Evolutionary conservation across 495 filamentous ascomycete species (phyloP).

Genomic region (Choiromyces venosus): DNA sequence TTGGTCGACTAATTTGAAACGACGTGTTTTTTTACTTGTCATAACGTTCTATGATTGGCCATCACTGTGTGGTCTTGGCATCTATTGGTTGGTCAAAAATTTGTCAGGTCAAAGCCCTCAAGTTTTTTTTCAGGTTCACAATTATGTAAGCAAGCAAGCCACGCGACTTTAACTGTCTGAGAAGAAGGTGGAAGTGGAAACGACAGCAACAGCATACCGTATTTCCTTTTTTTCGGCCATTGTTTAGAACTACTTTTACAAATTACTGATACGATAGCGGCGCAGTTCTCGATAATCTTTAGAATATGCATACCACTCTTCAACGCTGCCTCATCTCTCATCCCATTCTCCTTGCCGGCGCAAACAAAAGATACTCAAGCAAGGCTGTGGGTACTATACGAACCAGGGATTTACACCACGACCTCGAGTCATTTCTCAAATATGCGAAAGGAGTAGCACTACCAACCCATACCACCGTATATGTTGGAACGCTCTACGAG

Average conservation of each 20-base stretch:
- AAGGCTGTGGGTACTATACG: background rate
- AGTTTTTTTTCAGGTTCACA: background rate
- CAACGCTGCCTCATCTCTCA: background rate
- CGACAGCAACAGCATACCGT: background rate
- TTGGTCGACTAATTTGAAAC: conserved; percentile 22
- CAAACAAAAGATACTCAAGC: background rate
- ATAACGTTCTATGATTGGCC: background rate
- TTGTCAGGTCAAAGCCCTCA: background rate
- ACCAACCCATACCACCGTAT: conserved; percentile 50
- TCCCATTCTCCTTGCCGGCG: background rate
- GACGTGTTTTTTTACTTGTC: conserved; percentile 16
- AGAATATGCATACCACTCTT: background rate
- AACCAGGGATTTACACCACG: conserved; percentile 53
- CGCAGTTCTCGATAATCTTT: background rate
- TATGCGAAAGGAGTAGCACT: conserved; percentile 60
- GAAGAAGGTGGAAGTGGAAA: background rate
- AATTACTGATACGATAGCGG: background rate
- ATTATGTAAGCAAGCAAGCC: background rate
- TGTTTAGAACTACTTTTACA: background rate
- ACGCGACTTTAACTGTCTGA: background rate
- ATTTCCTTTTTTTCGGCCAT: background rate
- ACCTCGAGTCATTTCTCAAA: conserved; percentile 64
- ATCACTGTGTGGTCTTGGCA: background rate
- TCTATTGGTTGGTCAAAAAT: background rate
- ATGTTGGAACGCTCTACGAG: conserved; percentile 61